Conservation (phyloP, 2,329 filamentous ascomycete genomes). For the Cladosporium sp. region DNA sequence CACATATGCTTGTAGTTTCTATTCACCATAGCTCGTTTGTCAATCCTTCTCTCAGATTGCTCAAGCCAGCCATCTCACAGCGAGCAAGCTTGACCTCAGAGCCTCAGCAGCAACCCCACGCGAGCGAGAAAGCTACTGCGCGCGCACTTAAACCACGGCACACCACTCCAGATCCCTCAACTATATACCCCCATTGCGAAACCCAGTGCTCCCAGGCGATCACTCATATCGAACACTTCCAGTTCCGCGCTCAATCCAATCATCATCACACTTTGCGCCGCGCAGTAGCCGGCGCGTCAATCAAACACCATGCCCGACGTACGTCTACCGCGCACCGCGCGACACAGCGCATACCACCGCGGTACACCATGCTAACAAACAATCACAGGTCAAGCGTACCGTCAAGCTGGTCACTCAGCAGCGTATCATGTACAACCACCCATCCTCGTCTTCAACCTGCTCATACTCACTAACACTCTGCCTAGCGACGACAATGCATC, state of each 20-base stretch:
- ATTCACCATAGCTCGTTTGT: no score
- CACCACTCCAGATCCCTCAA: not conserved
- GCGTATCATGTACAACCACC: slow-evolving; percentile 63
- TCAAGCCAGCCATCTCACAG: no score
- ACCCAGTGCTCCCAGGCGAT: no score
- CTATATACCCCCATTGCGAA: no score
- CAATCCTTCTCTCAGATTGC: no score
- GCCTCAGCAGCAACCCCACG: not conserved
- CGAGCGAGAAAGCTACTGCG: not conserved
- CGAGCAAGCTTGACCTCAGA: not conserved
- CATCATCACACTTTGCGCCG: slow-evolving; percentile 8
- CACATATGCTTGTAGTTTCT: no score
- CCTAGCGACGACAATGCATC: slow-evolving; percentile 71
- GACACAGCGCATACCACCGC: not conserved
- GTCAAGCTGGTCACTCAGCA: slow-evolving; percentile 94
- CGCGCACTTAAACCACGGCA: not conserved
- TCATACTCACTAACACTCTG: slow-evolving; percentile 16
- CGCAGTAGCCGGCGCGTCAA: slow-evolving; percentile 8
- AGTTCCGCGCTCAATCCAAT: slow-evolving; percentile 6
- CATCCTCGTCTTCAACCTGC: not conserved
- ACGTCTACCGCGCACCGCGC: slow-evolving; percentile 16
- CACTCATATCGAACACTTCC: slow-evolving; percentile 1
- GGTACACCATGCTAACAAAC: slow-evolving; percentile 8
- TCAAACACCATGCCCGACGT: slow-evolving; percentile 34
- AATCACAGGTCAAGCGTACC: slow-evolving; percentile 67